These are phyloP conservation scores for Trichoderma endophyticum DNA, from an alignment of 2,329 filamentous ascomycete species.

Conservation along the genomic window DNA sequence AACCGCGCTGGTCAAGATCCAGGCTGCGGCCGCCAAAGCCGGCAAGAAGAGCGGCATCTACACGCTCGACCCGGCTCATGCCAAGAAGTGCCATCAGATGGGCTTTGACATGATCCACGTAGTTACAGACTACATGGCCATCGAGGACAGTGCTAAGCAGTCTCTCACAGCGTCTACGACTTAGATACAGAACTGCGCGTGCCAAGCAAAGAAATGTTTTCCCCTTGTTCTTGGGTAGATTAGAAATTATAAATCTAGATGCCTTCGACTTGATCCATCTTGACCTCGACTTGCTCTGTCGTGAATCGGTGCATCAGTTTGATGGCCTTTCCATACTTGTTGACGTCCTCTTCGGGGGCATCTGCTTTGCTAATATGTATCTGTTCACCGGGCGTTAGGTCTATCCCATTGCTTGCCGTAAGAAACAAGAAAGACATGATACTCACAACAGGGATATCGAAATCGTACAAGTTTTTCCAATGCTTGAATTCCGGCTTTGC, in stretches of 20 bases:
- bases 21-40: conserved; percentile 55
- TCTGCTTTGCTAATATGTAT: conserved; percentile 61
- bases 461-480: conserved; percentile 75
- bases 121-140: conserved; percentile 53
- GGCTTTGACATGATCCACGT: conserved; percentile 62
- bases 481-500: conserved; percentile 58
- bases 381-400: conserved; percentile 32
- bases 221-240: not conserved
- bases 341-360: conserved; percentile 49
- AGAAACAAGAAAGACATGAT: too few species aligned
- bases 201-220: not conserved
- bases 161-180: conserved; percentile 48
- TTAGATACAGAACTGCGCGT: not conserved
- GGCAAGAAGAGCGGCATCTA: conserved; percentile 66
- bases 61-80: conserved; percentile 54
- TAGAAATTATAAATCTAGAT: conserved; percentile 19
- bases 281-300: conserved; percentile 59
- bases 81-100: conserved; percentile 50
- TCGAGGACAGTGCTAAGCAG: conserved; percentile 44
- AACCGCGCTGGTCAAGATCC: conserved; percentile 56
- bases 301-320: conserved; percentile 80
- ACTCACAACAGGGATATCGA: conserved; percentile 75
- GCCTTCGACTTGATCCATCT: conserved; percentile 62
- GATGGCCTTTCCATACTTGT: conserved; percentile 55
- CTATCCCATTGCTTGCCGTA: not conserved